These are phyloP conservation scores for Meredithiella fracta DNA, from an alignment of 2,329 filamentous ascomycete species.

Conservation along the genomic window DNA sequence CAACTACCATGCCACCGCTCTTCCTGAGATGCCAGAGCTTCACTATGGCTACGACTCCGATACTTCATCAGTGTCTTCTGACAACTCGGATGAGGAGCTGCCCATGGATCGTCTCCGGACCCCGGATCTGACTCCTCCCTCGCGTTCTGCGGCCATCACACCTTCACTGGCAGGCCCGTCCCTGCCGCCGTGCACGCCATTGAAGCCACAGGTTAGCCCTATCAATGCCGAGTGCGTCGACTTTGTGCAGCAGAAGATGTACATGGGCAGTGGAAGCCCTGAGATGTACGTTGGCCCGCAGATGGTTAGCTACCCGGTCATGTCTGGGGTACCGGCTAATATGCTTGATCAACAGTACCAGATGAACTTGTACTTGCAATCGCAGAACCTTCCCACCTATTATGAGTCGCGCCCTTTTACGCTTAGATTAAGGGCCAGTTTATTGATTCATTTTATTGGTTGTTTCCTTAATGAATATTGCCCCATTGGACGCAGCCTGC, in stretches of 20 bases:
- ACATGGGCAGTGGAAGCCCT: background rate
- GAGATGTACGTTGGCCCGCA: background rate
- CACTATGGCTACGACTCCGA: background rate
- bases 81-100: background rate
- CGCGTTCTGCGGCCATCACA: constrained; percentile 34
- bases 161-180: constrained; percentile 12
- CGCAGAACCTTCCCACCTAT: too few relatives aligned
- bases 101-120: constrained; percentile 17
- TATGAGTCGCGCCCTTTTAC: too few relatives aligned
- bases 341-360: background rate
- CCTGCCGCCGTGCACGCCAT: background rate
- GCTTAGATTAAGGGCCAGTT: too few relatives aligned
- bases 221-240: constrained; percentile 9
- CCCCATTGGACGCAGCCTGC: too few relatives aligned
- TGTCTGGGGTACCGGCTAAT: background rate
- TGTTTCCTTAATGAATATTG: too few relatives aligned
- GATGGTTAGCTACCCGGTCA: background rate
- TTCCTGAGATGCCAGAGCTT: constrained; percentile 18
- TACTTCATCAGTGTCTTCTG: background rate
- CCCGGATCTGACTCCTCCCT: constrained; percentile 25
- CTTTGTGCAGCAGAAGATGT: background rate
- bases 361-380: background rate
- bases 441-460: too few relatives aligned
- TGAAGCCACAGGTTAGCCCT: constrained; percentile 5
- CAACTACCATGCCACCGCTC: constrained; percentile 23